Evolutionary conservation across 2,329 filamentous ascomycete genomes (phyloP), one percentile per base, ranked within the genome.

Genomic region (Microsporum ferrugineum): DNA sequence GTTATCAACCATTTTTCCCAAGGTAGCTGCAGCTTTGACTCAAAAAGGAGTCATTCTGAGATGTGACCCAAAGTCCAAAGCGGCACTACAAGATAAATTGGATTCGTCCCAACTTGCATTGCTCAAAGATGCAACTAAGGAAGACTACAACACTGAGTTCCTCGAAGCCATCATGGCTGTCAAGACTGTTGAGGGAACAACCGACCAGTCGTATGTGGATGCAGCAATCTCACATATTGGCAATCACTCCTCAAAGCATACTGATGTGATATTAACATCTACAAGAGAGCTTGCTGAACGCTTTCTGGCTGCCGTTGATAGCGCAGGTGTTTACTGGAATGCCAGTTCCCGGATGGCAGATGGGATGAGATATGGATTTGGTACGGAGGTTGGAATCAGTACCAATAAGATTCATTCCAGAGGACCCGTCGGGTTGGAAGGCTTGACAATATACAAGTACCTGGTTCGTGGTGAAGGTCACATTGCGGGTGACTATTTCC

Each of bases 371-470:
- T 97, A 95, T 72, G 94, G 94, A 5, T 99, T 99, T 75, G 94
- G 94, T 56, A 97, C 94, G 0, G 94, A 99, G 76, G 94, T 99
- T 29, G 94, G 94, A 60, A 97, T 99, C 75, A 95, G 89, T 77
- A 99, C 94, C 57, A 99, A 96, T 79, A 99, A 97, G 79, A 96
- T 99, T 65, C 94, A 99, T 72, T 88, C 89, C 1, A 81, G 94
- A 58, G 94, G 94, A 0, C 94, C 94, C 0, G 94, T 99, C 4
- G 94, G 94, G 0, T 78, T 99, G 59, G 94, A 97, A 71, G 94
- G 94, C 0, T 76, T 99, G 72, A 96, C 90, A 72, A 97, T 97
- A 64, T 96, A 99, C 78, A 96, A 96, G 79, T 99, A 96, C 79
- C 84, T 94, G 74, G 81, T 99, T 65, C 80, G 88, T 41, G 94